phyloP scores from a whole-genome alignment of 1,139 yeast species.

The Candida sojae region DNA sequence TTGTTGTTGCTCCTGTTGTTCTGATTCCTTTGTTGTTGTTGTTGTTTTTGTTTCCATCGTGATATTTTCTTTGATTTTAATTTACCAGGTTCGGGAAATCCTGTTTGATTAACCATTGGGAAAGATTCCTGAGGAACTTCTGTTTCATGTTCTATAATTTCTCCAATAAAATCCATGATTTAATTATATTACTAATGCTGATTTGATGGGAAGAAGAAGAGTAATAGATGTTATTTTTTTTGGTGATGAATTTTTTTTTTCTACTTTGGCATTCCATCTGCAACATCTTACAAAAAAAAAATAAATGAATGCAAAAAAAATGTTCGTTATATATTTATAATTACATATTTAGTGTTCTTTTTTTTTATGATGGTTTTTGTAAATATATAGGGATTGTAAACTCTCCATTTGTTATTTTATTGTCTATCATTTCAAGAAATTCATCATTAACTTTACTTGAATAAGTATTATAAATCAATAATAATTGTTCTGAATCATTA shows the following conservation, averaged over 20 bases:
- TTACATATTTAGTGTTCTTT: too few relatives aligned
- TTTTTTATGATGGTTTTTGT: background rate
- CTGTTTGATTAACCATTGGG: conserved; percentile 23
- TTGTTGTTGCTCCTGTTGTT: too few relatives aligned
- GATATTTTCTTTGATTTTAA: conserved; percentile 25
- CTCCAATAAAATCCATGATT: conserved; percentile 70
- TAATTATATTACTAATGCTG: too few relatives aligned
- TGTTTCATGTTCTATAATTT: conserved; percentile 69
- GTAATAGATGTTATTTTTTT: background rate
- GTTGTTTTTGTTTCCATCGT: conserved; percentile 22
- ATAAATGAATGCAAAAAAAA: background rate
- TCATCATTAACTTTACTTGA: conserved; percentile 18
- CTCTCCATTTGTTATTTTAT: conserved; percentile 18
- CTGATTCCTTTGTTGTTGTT: background rate
- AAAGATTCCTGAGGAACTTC: conserved; percentile 29
- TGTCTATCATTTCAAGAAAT: conserved; percentile 20
- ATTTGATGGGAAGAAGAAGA: too few relatives aligned
- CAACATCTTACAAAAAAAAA: background rate
- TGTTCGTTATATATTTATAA: too few relatives aligned
- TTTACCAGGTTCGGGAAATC: conserved; percentile 45
- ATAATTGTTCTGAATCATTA: conserved; percentile 4
- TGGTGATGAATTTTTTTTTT: conserved; percentile 25
- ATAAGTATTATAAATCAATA: conserved; percentile 12
- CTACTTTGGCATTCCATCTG: background rate
- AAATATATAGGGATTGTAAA: conserved; percentile 12